Evolutionary conservation across 2,329 filamentous ascomycete species (phyloP), one percentile per base, ranked within the genome.

Genomic region (Hawksworthiomyces lignivorus): DNA sequence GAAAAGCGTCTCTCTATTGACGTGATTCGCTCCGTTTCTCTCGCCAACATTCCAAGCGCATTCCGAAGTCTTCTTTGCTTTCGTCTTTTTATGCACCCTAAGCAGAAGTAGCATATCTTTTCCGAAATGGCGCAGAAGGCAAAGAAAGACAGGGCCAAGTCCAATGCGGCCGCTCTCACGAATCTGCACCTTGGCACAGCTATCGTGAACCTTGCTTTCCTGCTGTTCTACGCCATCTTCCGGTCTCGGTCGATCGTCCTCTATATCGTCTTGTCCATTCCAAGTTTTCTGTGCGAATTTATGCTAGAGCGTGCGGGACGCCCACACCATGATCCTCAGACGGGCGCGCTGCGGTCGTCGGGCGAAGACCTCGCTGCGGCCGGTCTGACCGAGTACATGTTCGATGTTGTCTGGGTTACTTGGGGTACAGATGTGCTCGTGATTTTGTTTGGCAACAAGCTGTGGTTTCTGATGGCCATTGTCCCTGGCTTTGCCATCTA

Each of bases 371-470:
- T 98, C 39, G 80, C 84, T 40, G 86, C 87, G 9, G 75, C 82
- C 26, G 92, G 92, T 5, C 67, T 98, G 68, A 97, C 90, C 10
- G 92, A 96, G 65, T 97, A 94, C 70, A 87, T 97, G 84, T 98
- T 94, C 75, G 92, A 98, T 65, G 77, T 95, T 37, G 70, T 95
- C 40, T 97, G 95, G 77, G 87, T 94, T 67, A 96, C 88, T 0
- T 96, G 89, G 82, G 80, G 77, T 10, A 84, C 81, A 41, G 68
- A 87, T 30, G 63, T 82, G 8, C 62, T 83, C n/a, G 88, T 82
- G 12, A 73, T 83, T 14, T 49, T 94, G 21, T 75, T 90, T 36
- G 92, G 92, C 4, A 88, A 96, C 60, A 82, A 82, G 67, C 85
- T 67, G 12, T 79, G 73, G 74, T 57, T 75, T 17, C 52, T 77